Percentiles rank a stretch among this genome's conserved stretches.
These are phyloP conservation scores for Alnus rubra DNA, from an alignment of 306 rosid species.

Conservation along the genomic window DNA sequence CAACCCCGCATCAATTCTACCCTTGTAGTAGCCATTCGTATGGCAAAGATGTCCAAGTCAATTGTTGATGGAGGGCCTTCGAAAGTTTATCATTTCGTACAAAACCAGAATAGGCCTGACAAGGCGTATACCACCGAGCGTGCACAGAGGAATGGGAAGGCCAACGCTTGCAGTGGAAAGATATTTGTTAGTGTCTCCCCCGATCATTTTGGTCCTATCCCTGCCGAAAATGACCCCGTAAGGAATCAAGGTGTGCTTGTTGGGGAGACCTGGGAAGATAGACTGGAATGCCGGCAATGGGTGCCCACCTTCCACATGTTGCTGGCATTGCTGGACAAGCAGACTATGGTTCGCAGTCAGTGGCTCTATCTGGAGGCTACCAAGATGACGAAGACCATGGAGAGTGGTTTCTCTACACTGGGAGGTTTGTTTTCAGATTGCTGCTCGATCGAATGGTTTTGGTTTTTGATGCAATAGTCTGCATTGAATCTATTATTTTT, in stretches of 20 bases:
- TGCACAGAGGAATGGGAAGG: slow-evolving; percentile 50
- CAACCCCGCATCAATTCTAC: slow-evolving; percentile 77
- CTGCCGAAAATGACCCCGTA: slow-evolving; percentile 55
- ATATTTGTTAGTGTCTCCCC: slow-evolving; percentile 55
- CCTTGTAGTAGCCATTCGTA: slow-evolving; percentile 65
- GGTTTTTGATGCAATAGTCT: background rate
- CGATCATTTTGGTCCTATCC: slow-evolving; percentile 73
- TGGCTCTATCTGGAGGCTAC: slow-evolving; percentile 72
- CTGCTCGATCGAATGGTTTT: background rate
- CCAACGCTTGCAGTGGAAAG: slow-evolving; percentile 67
- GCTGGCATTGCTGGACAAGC: slow-evolving; percentile 84
- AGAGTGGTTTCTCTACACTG: slow-evolving; percentile 87
- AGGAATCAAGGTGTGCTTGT: slow-evolving; percentile 61
- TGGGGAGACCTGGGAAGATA: slow-evolving; percentile 61
- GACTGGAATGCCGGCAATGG: slow-evolving; percentile 78
- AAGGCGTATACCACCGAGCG: slow-evolving; percentile 58
- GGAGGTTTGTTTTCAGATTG: slow-evolving; percentile 46
- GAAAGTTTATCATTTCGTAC: slow-evolving; percentile 39
- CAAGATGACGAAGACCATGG: slow-evolving; percentile 84
- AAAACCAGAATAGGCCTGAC: slow-evolving; percentile 66
- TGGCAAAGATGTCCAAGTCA: slow-evolving; percentile 47
- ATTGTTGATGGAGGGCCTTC: slow-evolving; percentile 27
- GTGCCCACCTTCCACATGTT: slow-evolving; percentile 75
- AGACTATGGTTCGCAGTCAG: slow-evolving; percentile 64
- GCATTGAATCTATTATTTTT: background rate